Base-by-base conservation (phyloP, 2,329 filamentous ascomycete genomes). In the Cercospora sojina region DNA sequence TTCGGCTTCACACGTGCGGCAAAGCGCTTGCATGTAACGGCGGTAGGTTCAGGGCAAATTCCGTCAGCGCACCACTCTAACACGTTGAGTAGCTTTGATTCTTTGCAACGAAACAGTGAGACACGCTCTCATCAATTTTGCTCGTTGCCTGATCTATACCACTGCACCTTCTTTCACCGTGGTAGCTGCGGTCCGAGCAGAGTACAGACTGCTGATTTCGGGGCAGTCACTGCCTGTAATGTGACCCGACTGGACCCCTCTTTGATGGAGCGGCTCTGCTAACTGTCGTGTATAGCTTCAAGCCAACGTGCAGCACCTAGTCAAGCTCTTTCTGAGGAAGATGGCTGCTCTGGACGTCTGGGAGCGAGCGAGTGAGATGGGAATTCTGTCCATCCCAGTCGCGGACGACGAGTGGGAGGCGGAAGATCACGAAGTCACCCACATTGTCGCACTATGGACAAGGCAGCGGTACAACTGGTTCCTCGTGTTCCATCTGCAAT, bases 1-100 rank as follows among this genome's bases (percentile, higher is more conserved):
- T 64, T 29, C 62, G 62, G 35, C 38, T 64, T n/a, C 53, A 59
- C 51, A 59, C 62, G 8, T 64, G 38, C 38, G 53, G 53, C 7
- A 64, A 64, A 29, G 62, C 53, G 13, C 27, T 64, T 31, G 51
- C 51, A 25, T 41, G 32, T 35, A 35, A 35, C 32, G 32, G 32
- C 32, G 32, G 32, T 35, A 35, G 32, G 32, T 35, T 35, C 32
- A 35, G 32, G 32, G 32, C 32, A 35, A 35, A 35, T 35, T 9
- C 32, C 32, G 32, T 35, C 8, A 35, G 32, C 32, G 32, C 32
- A 35, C 32, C 32, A 35, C 32, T 35, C 32, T 35, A 35, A 35
- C 32, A 35, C 32, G 12, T 35, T 35, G 32, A 35, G 32, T 35
- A 59, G 62, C 62, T 25, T 20, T 51, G n/a, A 59, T 64, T 29